Evolutionary conservation across 345 rosid genomes (phyloP).

Genomic region (Acer negundo): DNA sequence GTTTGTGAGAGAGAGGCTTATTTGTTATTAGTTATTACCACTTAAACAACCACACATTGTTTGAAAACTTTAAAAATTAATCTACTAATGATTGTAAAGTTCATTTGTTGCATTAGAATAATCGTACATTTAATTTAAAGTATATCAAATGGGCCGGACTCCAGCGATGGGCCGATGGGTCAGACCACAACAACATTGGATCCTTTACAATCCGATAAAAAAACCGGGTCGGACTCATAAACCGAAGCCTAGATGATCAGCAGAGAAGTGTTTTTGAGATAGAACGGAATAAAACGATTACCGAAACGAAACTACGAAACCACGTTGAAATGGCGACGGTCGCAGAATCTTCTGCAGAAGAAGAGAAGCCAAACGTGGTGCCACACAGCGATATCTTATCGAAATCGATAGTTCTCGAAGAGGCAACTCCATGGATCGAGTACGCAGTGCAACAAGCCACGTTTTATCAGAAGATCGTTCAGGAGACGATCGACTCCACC

Average conservation of each 20-base stretch:
- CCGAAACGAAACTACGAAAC: neutral
- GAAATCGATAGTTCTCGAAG: conserved; percentile 43
- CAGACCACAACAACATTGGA: no score
- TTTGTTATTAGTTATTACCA: no score
- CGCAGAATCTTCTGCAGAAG: conserved; percentile 52
- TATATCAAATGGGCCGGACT: no score
- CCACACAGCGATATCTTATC: conserved; percentile 21
- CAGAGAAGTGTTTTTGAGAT: neutral
- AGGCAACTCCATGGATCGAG: conserved; percentile 70
- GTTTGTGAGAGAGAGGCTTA: no score
- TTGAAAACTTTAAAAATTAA: no score
- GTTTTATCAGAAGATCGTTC: conserved; percentile 51
- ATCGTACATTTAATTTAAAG: no score
- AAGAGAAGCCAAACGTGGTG: conserved; percentile 24
- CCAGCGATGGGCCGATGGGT: no score
- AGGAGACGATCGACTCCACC: conserved; percentile 49
- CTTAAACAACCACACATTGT: no score
- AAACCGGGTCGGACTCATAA: neutral
- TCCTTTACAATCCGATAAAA: neutral
- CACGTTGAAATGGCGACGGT: conserved; percentile 42
- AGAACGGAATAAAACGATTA: neutral
- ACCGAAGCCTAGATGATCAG: neutral
- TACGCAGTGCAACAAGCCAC: conserved; percentile 62
- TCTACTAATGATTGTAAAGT: no score
- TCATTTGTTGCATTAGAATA: no score